Evolutionary conservation across 2,329 filamentous ascomycete genomes (phyloP).

Genomic region (Neobulgaria alba): DNA sequence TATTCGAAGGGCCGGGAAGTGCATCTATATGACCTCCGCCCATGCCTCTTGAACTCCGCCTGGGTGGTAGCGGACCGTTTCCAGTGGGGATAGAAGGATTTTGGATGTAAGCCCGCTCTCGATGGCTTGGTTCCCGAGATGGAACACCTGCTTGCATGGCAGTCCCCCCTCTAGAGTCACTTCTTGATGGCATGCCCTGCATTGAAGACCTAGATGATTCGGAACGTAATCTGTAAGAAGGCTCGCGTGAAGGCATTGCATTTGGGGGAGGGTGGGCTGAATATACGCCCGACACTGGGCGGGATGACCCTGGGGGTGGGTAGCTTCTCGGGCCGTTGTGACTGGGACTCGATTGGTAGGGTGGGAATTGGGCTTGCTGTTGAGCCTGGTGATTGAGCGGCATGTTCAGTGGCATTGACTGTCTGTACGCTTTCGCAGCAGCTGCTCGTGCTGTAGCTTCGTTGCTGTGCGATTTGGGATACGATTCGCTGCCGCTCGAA

Average conservation of each 20-base stretch:
- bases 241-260: constrained; percentile 30
- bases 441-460: constrained; percentile 14
- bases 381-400: constrained; percentile 36
- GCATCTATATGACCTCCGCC: constrained; percentile 43
- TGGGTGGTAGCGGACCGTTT: constrained; percentile 60
- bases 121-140: constrained; percentile 59
- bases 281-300: constrained; percentile 40
- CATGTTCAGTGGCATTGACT: constrained; percentile 35
- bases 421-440: constrained; percentile 30
- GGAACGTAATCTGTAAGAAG: constrained; percentile 45
- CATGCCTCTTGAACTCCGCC: constrained; percentile 68
- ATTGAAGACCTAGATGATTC: constrained; percentile 51
- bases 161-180: constrained; percentile 52
- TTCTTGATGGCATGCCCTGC: constrained; percentile 45
- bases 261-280: constrained; percentile 33
- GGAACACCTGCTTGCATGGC: constrained; percentile 53
- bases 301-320: constrained; percentile 28
- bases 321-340: constrained; percentile 31
- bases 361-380: constrained; percentile 34
- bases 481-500: constrained; percentile 27
- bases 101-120: constrained; percentile 59
- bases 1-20: constrained; percentile 22
- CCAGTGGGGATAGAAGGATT: constrained; percentile 41
- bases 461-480: constrained; percentile 13
- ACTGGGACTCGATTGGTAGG: constrained; percentile 35